These are phyloP conservation scores for Rhizopogon roseolus DNA, from an alignment of 768 basidiomycete genomes.

Conservation along the genomic window DNA sequence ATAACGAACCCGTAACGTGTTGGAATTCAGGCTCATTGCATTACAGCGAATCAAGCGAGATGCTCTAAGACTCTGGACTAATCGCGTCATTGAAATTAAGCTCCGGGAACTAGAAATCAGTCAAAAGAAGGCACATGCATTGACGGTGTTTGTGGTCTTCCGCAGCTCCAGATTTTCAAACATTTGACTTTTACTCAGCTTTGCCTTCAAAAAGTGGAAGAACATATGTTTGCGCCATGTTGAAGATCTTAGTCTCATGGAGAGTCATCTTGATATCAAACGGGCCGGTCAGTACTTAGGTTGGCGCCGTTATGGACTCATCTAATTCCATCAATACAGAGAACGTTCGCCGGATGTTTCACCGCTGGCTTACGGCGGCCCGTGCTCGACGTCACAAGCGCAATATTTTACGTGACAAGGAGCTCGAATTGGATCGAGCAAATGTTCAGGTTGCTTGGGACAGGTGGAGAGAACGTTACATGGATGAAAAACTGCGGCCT, in stretches of 20 bases:
- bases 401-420: conserved; percentile 51
- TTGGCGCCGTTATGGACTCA: neutral
- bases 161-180: conserved; percentile 10
- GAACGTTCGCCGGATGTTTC: conserved; percentile 59
- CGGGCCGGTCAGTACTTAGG: conserved; percentile 53
- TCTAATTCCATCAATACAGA: conserved; percentile 36
- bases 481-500: conserved; percentile 58
- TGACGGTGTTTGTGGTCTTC: conserved; percentile 30
- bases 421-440: conserved; percentile 54
- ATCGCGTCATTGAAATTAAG: conserved; percentile 69
- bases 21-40: conserved; percentile 2
- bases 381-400: conserved; percentile 61
- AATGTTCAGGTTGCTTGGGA: conserved; percentile 63
- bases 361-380: conserved; percentile 62
- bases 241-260: conserved; percentile 74
- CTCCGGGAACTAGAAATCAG: conserved; percentile 62
- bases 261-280: conserved; percentile 78
- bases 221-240: conserved; percentile 53
- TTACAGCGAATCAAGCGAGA: conserved; percentile 48
- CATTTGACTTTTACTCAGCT: conserved; percentile 28
- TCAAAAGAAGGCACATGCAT: conserved; percentile 37
- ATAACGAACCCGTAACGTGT: neutral
- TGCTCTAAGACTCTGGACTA: conserved; percentile 59
- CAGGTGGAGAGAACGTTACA: conserved; percentile 72
- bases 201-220: conserved; percentile 69